Conservation (phyloP, 2,329 filamentous ascomycete species). For the Dactylellina leptospora region DNA sequence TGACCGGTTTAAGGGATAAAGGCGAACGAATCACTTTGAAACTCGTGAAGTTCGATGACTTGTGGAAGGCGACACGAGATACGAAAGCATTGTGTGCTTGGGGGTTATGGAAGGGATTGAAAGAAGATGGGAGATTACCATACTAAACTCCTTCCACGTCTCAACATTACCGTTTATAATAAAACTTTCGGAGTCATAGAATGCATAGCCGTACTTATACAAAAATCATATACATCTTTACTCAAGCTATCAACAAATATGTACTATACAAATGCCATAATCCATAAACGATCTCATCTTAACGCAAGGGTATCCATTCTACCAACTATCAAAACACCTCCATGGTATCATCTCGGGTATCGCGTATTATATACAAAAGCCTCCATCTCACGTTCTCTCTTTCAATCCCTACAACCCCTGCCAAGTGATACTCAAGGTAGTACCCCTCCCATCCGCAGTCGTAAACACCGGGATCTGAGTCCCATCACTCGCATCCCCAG, state of each 20-base stretch:
- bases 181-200: too few relatives aligned
- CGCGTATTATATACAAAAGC: constrained; percentile 9
- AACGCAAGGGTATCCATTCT: constrained; percentile 30
- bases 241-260: too few relatives aligned
- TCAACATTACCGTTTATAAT: not conserved
- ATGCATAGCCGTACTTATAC: too few relatives aligned
- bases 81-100: constrained; percentile 69
- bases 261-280: constrained; percentile 1
- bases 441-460: constrained; percentile 2
- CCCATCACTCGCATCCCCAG: constrained; percentile 30
- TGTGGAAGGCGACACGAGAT: constrained; percentile 69
- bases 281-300: not conserved
- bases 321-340: constrained; percentile 1
- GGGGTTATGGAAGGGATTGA: constrained; percentile 69
- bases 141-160: not conserved
- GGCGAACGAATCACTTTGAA: constrained; percentile 72
- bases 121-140: constrained; percentile 61
- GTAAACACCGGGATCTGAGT: constrained; percentile 34
- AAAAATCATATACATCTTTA: too few relatives aligned
- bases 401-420: constrained; percentile 12
- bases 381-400: not conserved
- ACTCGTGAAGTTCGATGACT: constrained; percentile 67
- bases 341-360: constrained; percentile 35
- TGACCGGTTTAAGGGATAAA: constrained; percentile 68
- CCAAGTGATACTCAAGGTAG: constrained; percentile 28